Evolutionary conservation across 129 eudicot species (phyloP).

Genomic region (carrot (Daucus carota)): DNA sequence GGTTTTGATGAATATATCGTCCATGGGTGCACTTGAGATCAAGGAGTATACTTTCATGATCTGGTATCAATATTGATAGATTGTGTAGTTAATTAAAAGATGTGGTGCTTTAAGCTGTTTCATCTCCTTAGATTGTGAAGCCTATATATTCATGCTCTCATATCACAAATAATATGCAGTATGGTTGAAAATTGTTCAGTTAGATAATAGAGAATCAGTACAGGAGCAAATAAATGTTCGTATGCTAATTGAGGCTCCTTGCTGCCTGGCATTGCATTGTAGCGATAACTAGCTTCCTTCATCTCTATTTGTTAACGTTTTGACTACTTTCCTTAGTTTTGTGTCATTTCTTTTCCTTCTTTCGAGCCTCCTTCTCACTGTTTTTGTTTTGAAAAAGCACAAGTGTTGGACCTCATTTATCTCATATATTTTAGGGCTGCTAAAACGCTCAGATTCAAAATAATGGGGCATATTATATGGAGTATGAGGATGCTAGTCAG

Average conservation of each 20-base stretch:
- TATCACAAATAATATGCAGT: not conserved
- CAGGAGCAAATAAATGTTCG: not conserved
- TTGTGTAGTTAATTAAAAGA: slow-evolving; percentile 70
- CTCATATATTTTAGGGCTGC: not conserved
- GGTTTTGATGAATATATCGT: slow-evolving; percentile 73
- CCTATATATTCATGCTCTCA: not conserved
- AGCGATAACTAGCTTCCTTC: not conserved
- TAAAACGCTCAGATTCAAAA: not conserved
- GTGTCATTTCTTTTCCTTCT: not conserved
- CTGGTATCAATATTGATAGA: slow-evolving; percentile 72
- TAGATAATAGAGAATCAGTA: not conserved
- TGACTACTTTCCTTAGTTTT: not conserved
- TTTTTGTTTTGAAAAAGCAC: too few species aligned
- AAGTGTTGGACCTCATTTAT: not conserved
- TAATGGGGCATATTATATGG: too few species aligned
- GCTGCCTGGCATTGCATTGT: not conserved
- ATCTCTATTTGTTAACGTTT: not conserved
- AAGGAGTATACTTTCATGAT: slow-evolving; percentile 84
- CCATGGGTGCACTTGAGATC: slow-evolving; percentile 71
- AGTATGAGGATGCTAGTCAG: not conserved
- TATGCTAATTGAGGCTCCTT: not conserved
- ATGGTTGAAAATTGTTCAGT: not conserved
- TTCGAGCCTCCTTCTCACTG: not conserved
- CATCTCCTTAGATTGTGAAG: not conserved
- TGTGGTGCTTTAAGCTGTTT: slow-evolving; percentile 12